Conservation (phyloP, 805 yeast genomes). For the Candida taoyuanica region DNA sequence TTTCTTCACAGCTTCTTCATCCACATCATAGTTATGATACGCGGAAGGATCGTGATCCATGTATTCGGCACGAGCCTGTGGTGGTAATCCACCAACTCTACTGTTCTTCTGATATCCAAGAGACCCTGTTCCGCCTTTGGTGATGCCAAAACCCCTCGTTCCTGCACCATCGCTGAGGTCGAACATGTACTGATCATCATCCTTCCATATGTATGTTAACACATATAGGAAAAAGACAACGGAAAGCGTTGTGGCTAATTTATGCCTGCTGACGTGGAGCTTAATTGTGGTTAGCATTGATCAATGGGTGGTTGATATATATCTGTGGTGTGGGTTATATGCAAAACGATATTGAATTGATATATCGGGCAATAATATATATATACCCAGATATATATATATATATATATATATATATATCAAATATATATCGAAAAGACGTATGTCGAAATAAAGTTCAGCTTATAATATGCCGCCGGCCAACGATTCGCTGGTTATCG, state of each 20-base stretch:
- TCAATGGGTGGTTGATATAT: not conserved
- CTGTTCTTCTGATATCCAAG: conserved; percentile 19
- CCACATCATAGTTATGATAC: conserved; percentile 16
- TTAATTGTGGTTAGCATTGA: conserved; percentile 1
- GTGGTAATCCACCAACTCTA: conserved; percentile 26
- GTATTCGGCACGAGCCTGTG: conserved; percentile 15
- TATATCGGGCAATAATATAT: no score
- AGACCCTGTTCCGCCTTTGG: conserved; percentile 27
- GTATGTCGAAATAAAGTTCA: no score
- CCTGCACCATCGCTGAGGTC: conserved; percentile 23
- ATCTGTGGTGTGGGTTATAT: no score
- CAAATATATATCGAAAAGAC: no score
- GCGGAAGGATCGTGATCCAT: conserved; percentile 11
- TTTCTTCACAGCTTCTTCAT: conserved; percentile 4
- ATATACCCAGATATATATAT: no score
- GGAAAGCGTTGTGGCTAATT: conserved; percentile 7
- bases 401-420: no score
- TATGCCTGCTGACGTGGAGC: conserved; percentile 13
- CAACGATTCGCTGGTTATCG: no score
- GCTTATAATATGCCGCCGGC: no score
- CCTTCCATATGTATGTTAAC: conserved; percentile 1
- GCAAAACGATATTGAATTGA: no score
- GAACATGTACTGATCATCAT: conserved; percentile 12
- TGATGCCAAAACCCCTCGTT: conserved; percentile 23
- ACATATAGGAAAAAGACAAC: conserved; percentile 1